A percentile compares a stretch with the other conserved stretches of the same genome.
Conservation (phyloP, 2,329 filamentous ascomycete genomes). For the Xylariales sp. region DNA sequence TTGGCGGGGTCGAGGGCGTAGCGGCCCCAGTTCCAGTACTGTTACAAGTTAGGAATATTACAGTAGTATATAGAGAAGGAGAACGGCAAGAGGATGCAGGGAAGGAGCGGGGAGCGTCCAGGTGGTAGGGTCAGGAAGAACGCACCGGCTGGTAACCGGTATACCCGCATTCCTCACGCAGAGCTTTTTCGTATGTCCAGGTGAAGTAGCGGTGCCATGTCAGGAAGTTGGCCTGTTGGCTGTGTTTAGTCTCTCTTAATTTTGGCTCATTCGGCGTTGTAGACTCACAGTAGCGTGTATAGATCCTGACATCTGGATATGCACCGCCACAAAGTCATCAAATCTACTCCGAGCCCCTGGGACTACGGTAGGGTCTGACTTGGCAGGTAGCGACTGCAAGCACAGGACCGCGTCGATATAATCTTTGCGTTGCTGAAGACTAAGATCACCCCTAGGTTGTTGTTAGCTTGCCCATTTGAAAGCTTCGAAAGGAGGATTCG, state of each 20-base stretch:
- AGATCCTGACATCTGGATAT: constrained; percentile 16
- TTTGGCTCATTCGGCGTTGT: not conserved
- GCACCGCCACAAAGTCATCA: constrained; percentile 24
- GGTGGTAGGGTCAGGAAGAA: not conserved
- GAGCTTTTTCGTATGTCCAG: constrained; percentile 17
- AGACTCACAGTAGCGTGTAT: constrained; percentile 17
- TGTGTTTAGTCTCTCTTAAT: not conserved
- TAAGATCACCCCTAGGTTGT: constrained; percentile 14
- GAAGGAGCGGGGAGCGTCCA: too few species aligned
- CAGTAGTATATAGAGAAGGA: too few species aligned
- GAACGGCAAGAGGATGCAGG: too few species aligned
- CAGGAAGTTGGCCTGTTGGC: constrained; percentile 17
- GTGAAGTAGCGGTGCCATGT: constrained; percentile 18
- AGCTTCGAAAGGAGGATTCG: too few species aligned
- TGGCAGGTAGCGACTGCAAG: constrained; percentile 15
- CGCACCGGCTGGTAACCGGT: constrained; percentile 15
- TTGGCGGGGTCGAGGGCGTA: constrained; percentile 32
- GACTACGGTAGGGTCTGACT: constrained; percentile 11
- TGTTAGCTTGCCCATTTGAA: too few species aligned
- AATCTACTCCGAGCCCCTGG: constrained; percentile 19
- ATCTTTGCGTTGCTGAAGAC: constrained; percentile 10
- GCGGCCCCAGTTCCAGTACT: constrained; percentile 41
- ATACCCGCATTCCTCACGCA: constrained; percentile 19
- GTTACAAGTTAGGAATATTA: not conserved
- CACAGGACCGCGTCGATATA: constrained; percentile 20